These are phyloP conservation scores for Gliomastix tumulicola DNA, from an alignment of 2,329 filamentous ascomycete genomes.

Conservation along the genomic window DNA sequence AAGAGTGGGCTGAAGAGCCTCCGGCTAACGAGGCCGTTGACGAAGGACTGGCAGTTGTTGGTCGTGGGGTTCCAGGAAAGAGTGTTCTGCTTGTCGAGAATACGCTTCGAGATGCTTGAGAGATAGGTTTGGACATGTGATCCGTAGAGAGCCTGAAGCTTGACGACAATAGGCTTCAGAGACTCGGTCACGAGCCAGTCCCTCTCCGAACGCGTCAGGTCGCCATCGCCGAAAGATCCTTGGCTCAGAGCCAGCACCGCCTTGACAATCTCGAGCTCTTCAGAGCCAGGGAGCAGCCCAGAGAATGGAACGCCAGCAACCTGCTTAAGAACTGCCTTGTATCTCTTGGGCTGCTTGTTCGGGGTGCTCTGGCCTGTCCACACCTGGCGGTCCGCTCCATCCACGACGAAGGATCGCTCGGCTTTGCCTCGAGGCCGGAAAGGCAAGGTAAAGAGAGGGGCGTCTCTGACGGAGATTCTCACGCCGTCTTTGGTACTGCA, in stretches of 20 bases:
- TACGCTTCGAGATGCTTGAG: too few species aligned
- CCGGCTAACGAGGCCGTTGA: slow-evolving; percentile 21
- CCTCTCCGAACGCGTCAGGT: too few species aligned
- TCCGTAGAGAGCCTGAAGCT: neutral
- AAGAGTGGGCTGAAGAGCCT: slow-evolving; percentile 20
- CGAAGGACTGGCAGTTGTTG: slow-evolving; percentile 31
- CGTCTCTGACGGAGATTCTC: slow-evolving; percentile 15
- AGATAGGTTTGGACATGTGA: too few species aligned
- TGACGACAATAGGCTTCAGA: neutral
- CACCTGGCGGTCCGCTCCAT: slow-evolving; percentile 9
- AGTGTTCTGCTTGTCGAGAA: slow-evolving; percentile 9
- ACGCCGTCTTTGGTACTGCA: slow-evolving; percentile 15
- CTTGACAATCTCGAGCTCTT: slow-evolving; percentile 18
- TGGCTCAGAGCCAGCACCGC: slow-evolving; percentile 12
- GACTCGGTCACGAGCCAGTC: too few species aligned
- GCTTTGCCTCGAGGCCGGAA: neutral
- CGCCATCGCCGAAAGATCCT: too few species aligned
- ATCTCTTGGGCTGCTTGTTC: slow-evolving; percentile 18
- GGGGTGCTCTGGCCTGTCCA: slow-evolving; percentile 7
- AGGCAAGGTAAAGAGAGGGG: slow-evolving; percentile 7
- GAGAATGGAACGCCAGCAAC: slow-evolving; percentile 27
- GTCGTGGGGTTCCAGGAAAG: slow-evolving; percentile 19
- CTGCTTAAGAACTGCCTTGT: slow-evolving; percentile 31
- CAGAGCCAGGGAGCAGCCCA: slow-evolving; percentile 12
- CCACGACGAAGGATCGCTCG: slow-evolving; percentile 11